Base-by-base conservation (phyloP, 2,329 filamentous ascomycete species). In the Podosphaera aphanis region DNA sequence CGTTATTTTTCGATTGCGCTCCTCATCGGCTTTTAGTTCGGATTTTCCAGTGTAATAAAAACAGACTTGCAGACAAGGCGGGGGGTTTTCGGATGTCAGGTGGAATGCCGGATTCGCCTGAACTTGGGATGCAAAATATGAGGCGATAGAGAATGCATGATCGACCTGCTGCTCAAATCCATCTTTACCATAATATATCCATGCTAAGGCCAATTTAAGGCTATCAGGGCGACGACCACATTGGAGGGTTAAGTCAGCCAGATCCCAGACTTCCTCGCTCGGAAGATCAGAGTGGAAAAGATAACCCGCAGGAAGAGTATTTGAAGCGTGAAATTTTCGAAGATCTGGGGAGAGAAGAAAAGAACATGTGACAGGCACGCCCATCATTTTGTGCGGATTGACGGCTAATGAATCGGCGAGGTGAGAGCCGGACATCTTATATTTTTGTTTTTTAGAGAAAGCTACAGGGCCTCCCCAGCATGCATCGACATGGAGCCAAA, bases 311-410 rank as follows among this genome's bases (percentile, higher is more conserved):
- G 78, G 78, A 2, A 93, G 70, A 2, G 82, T 93, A 63, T 93
- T 93, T 11, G 85, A 85, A 41, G 64, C 66, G 60, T 90, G 80
- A 60, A 95, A 92, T 20, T 79, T 64, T 47, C 69, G 66, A 57
- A 92, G 63, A 59, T 95, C 86, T 1, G 72, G 71, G 0, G 74
- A 78, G 11, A 98, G 70, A 3, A 98, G 70, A 64, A 93, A 94
- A 0, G 80, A 86, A 64, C 86, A 95, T 0, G 86, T 93, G 36
- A 92, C 66, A 0, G 90, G 88, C 2, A 84, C 82, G 48, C 83
- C 83, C 58, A 95, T 72, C 90, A 95, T 95, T 65, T 95, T 95
- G 65, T 98, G 90, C 47, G 90, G 86, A 61, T 93, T 95, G 46
- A 93, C 73, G 1, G 85, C 83, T 35, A 95, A 66, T 13, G 77